Conservation (phyloP, 768 basidiomycete species). For the Mycena filopes region DNA sequence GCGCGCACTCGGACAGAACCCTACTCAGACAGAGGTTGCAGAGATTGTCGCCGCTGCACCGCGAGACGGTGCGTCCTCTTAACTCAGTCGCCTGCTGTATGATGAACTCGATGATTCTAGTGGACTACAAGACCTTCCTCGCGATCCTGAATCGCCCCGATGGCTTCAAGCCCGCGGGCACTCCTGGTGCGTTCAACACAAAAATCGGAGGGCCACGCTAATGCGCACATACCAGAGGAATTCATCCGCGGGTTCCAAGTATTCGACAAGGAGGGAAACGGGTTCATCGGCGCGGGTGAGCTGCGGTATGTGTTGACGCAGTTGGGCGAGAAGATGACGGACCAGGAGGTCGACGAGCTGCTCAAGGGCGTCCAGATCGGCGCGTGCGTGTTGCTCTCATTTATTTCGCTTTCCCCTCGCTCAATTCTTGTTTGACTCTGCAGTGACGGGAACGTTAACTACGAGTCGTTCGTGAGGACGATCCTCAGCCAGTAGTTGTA, state of each 20-base stretch:
- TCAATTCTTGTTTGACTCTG: constrained; percentile 8
- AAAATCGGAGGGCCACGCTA: not conserved
- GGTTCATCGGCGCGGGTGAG: constrained; percentile 92
- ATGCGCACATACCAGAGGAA: constrained; percentile 71
- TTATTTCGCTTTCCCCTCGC: constrained; percentile 12
- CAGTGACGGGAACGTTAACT: constrained; percentile 97
- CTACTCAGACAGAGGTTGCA: constrained; percentile 97
- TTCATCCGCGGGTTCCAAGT: constrained; percentile 99
- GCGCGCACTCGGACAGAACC: constrained; percentile 96
- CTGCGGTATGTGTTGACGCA: constrained; percentile 94
- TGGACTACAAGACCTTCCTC: constrained; percentile 93
- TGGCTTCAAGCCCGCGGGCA: constrained; percentile 97
- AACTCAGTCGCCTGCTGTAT: not conserved
- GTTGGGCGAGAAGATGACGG: constrained; percentile 97
- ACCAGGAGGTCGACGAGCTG: constrained; percentile 98
- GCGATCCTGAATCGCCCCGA: constrained; percentile 93
- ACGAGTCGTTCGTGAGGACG: constrained; percentile 95
- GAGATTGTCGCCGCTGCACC: constrained; percentile 81
- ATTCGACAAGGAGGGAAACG: constrained; percentile 96
- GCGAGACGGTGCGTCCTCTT: constrained; percentile 67
- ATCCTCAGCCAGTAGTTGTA: constrained; percentile 82
- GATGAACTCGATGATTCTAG: constrained; percentile 38
- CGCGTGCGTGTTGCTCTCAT: constrained; percentile 62
- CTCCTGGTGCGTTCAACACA: constrained; percentile 78
- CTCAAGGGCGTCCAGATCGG: constrained; percentile 95